Evolutionary conservation across 2,329 filamentous ascomycete species (phyloP).

Genomic region (Phialophora verrucosa): DNA sequence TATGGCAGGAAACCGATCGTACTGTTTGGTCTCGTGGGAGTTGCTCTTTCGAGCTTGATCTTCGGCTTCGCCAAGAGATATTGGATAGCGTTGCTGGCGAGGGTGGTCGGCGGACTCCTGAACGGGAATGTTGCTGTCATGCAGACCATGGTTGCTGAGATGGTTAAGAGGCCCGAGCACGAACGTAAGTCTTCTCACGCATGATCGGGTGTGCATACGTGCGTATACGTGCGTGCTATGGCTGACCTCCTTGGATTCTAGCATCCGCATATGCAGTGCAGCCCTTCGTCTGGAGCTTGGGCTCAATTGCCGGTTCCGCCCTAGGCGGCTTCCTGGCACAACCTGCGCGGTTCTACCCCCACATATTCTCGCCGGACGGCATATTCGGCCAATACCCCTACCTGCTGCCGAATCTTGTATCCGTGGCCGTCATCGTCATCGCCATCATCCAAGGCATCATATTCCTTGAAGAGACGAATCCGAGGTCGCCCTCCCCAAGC

Average conservation of each 20-base stretch:
- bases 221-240: neutral
- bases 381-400: slow-evolving; percentile 38
- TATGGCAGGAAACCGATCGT: slow-evolving; percentile 48
- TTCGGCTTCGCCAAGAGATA: slow-evolving; percentile 51
- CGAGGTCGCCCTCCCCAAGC: slow-evolving; percentile 9
- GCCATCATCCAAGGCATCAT: slow-evolving; percentile 35
- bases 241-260: slow-evolving; percentile 15
- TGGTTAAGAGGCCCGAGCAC: slow-evolving; percentile 64
- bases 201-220: neutral
- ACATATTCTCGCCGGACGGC: slow-evolving; percentile 31
- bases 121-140: slow-evolving; percentile 78
- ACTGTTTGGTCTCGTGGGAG: slow-evolving; percentile 46
- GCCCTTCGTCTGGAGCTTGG: slow-evolving; percentile 37
- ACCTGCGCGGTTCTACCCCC: slow-evolving; percentile 33
- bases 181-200: slow-evolving; percentile 43
- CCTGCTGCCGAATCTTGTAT: slow-evolving; percentile 36
- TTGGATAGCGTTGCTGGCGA: slow-evolving; percentile 52
- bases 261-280: slow-evolving; percentile 35
- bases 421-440: slow-evolving; percentile 27
- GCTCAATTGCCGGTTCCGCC: slow-evolving; percentile 34
- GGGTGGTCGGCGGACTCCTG: slow-evolving; percentile 64
- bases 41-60: slow-evolving; percentile 50
- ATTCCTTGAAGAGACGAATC: slow-evolving; percentile 38
- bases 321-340: slow-evolving; percentile 36
- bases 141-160: slow-evolving; percentile 75